Conservation (phyloP, 2,329 filamentous ascomycete species). For the Escovopsis weberi region DNA sequence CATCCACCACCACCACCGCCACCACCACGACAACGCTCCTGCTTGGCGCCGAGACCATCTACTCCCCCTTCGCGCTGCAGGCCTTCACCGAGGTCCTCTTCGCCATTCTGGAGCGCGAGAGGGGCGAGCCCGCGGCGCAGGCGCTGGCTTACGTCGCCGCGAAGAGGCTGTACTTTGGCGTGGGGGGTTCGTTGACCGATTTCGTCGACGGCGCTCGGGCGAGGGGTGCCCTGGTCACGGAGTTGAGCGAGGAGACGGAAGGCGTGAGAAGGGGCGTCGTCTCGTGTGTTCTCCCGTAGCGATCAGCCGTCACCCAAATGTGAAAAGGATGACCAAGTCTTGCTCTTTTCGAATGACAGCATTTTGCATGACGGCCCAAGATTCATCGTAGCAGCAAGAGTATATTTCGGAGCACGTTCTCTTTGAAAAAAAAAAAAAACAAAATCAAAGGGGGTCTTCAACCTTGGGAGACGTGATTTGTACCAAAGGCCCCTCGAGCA, state of each 20-base stretch:
- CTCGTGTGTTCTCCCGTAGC: slow-evolving; percentile 25
- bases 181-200: slow-evolving; percentile 68
- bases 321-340: neutral
- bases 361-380: neutral
- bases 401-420: neutral
- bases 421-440: neutral
- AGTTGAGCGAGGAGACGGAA: slow-evolving; percentile 42
- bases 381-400: neutral
- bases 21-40: slow-evolving; percentile 30
- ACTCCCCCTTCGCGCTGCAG: slow-evolving; percentile 56
- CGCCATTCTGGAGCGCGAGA: slow-evolving; percentile 36
- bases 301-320: neutral
- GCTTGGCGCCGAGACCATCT: slow-evolving; percentile 70
- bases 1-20: too few species aligned
- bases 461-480: neutral
- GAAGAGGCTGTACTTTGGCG: slow-evolving; percentile 72
- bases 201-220: slow-evolving; percentile 42
- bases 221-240: slow-evolving; percentile 33
- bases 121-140: slow-evolving; percentile 18
- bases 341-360: too few species aligned
- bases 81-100: slow-evolving; percentile 56
- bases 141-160: slow-evolving; percentile 56
- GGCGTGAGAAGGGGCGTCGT: slow-evolving; percentile 49
- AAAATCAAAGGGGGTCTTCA: neutral
- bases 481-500: neutral